Percentiles rank a stretch among this genome's conserved stretches.
phyloP scores from a whole-genome alignment of 2,329 filamentous ascomycete genomes.

The Clonostachys byssicola region DNA sequence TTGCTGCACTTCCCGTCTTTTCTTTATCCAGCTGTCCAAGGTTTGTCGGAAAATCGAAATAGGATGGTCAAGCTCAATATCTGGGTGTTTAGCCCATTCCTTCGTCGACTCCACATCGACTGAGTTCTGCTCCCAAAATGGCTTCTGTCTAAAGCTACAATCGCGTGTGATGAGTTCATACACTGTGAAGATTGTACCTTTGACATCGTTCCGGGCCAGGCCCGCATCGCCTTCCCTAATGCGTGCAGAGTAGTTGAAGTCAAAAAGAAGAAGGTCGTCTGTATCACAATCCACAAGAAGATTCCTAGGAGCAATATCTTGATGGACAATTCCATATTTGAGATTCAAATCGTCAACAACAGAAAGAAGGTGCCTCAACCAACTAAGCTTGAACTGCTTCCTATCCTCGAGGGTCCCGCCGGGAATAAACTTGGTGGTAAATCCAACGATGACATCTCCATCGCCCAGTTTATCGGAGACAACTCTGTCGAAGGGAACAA shows the following conservation, averaged over 20 bases:
- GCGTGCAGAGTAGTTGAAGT: slow-evolving; percentile 22
- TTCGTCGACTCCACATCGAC: slow-evolving; percentile 9
- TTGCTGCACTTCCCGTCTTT: not conserved
- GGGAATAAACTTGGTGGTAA: slow-evolving; percentile 25
- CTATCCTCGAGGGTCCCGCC: slow-evolving; percentile 23
- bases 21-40: not conserved
- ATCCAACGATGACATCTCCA: slow-evolving; percentile 25
- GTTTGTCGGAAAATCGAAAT: not conserved
- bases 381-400: slow-evolving; percentile 23
- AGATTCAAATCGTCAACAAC: slow-evolving; percentile 31
- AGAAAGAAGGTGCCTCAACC: slow-evolving; percentile 24
- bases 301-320: slow-evolving; percentile 30
- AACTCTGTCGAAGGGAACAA: slow-evolving; percentile 25
- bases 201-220: slow-evolving; percentile 17
- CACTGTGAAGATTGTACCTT: slow-evolving; percentile 23
- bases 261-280: slow-evolving; percentile 21
- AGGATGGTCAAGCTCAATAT: slow-evolving; percentile 18
- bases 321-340: slow-evolving; percentile 26
- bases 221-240: slow-evolving; percentile 7
- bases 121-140: slow-evolving; percentile 10
- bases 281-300: slow-evolving; percentile 24
- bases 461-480: slow-evolving; percentile 20
- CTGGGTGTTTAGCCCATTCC: slow-evolving; percentile 22
- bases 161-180: slow-evolving; percentile 28
- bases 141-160: slow-evolving; percentile 8